These are phyloP conservation scores for Cryphonectria carpinicola DNA, from an alignment of 2,329 filamentous ascomycete species.

Conservation along the genomic window DNA sequence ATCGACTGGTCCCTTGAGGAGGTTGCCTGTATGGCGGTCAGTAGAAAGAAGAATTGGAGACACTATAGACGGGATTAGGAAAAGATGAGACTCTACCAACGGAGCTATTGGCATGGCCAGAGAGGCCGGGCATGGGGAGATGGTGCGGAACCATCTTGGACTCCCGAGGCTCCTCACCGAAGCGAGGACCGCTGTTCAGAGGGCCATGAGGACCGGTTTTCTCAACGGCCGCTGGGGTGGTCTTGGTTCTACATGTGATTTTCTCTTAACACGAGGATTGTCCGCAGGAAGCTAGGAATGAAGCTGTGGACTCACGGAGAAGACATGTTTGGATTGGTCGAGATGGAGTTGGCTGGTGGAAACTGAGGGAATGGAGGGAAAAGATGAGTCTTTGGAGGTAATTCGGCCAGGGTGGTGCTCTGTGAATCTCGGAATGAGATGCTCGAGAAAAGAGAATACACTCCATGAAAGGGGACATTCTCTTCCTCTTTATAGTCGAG, in stretches of 20 bases:
- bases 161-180: background rate
- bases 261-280: background rate
- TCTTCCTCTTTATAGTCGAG: background rate
- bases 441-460: background rate
- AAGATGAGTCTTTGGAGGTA: background rate
- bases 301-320: slow-evolving; percentile 22
- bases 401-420: background rate
- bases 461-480: background rate
- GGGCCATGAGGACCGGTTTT: background rate
- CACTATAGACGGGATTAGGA: background rate
- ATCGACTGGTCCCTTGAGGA: slow-evolving; percentile 61
- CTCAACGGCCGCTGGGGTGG: slow-evolving; percentile 12
- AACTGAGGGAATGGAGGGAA: background rate
- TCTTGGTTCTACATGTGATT: slow-evolving; percentile 14
- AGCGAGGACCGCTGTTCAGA: slow-evolving; percentile 21
- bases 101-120: slow-evolving; percentile 13
- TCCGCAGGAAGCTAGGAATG: background rate
- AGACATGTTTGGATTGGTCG: slow-evolving; percentile 21
- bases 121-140: slow-evolving; percentile 16
- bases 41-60: background rate
- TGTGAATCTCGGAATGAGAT: background rate
- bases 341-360: background rate
- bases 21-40: slow-evolving; percentile 45
- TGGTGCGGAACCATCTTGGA: slow-evolving; percentile 18
- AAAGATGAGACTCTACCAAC: slow-evolving; percentile 16